Conservation (phyloP, 2,329 filamentous ascomycete species). For the Aspergillus intermedius region DNA sequence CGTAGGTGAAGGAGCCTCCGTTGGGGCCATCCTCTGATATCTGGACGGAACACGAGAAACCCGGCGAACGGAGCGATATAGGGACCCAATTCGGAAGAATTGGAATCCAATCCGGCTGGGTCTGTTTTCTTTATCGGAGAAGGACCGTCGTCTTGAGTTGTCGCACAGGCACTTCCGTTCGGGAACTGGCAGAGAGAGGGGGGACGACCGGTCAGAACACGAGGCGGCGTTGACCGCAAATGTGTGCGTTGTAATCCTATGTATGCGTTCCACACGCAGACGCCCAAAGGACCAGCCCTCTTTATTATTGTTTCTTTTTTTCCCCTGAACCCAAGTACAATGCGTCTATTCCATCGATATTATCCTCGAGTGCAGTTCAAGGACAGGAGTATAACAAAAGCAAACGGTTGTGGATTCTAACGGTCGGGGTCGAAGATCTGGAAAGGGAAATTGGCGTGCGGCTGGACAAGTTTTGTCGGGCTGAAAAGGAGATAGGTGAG, state of each 20-base stretch:
- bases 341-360: not conserved
- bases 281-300: constrained; percentile 1
- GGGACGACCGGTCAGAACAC: not conserved
- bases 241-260: not conserved
- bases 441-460: too few relatives aligned
- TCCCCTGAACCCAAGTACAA: not conserved
- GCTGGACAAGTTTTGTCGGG: too few relatives aligned
- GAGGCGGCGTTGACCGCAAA: not conserved
- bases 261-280: not conserved
- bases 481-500: too few relatives aligned
- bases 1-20: constrained; percentile 30
- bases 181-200: not conserved
- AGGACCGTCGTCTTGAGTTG: not conserved
- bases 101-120: too few relatives aligned
- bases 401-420: not conserved
- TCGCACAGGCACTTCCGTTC: not conserved
- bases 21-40: constrained; percentile 30
- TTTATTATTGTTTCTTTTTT: not conserved
- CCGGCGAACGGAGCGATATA: not conserved
- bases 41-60: not conserved
- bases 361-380: not conserved
- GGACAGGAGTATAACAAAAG: not conserved
- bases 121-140: constrained; percentile 1
- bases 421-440: not conserved
- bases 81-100: too few relatives aligned